A percentile compares a stretch with the other conserved stretches of the same genome.
Evolutionary conservation across 257 asterid genomes (phyloP).

Genomic region (Buddleja alternifolia): DNA sequence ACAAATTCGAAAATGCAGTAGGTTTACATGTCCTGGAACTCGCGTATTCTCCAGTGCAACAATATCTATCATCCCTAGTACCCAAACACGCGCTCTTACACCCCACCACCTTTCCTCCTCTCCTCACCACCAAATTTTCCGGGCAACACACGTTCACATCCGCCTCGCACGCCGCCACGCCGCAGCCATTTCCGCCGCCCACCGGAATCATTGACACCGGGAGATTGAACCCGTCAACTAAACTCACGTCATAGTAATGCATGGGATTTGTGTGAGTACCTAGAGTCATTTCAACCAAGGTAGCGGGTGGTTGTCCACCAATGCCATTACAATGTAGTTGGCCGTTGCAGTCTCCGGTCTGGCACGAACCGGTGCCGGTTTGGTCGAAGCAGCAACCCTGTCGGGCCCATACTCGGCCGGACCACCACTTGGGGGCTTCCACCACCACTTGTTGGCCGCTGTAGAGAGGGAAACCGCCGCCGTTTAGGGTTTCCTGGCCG

Average conservation of each 20-base stretch:
- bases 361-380: conserved; percentile 61
- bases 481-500: conserved; percentile 52
- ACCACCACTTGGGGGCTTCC: conserved; percentile 66
- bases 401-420: conserved; percentile 87
- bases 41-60: conserved; percentile 62
- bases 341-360: conserved; percentile 79
- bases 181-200: conserved; percentile 52
- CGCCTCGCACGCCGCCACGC: conserved; percentile 74
- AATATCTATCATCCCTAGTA: conserved; percentile 39
- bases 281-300: conserved; percentile 74
- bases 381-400: conserved; percentile 67
- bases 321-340: conserved; percentile 53
- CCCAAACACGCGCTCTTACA: conserved; percentile 79
- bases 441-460: conserved; percentile 45
- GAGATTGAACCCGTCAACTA: conserved; percentile 80
- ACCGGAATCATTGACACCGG: conserved; percentile 72
- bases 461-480: conserved; percentile 67
- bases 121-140: conserved; percentile 44
- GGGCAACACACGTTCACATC: conserved; percentile 66
- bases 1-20: conserved; percentile 44
- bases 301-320: conserved; percentile 74
- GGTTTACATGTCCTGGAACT: conserved; percentile 47
- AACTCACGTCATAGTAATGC: conserved; percentile 82
- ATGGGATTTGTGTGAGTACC: conserved; percentile 50
- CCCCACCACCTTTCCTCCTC: conserved; percentile 56